phyloP scores from a whole-genome alignment of 164 flowering plant genomes.

The Magnolia kwangsiensis region DNA sequence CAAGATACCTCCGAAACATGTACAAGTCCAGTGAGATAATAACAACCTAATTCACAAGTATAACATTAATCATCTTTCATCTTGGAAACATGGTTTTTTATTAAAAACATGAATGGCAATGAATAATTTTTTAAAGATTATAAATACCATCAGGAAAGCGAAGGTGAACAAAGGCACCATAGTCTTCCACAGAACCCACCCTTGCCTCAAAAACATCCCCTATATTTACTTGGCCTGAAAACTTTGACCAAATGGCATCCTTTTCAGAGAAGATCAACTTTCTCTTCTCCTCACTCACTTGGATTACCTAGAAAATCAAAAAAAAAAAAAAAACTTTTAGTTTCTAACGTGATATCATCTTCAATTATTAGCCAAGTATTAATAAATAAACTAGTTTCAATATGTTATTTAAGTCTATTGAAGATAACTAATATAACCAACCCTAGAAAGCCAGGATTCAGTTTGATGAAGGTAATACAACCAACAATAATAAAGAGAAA shows the following conservation, averaged over 20 bases:
- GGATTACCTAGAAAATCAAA: slow-evolving; percentile 46
- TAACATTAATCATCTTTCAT: slow-evolving; percentile 4
- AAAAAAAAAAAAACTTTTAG: too few relatives aligned
- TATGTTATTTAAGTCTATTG: background rate
- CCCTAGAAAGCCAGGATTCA: background rate
- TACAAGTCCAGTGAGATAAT: slow-evolving; percentile 86
- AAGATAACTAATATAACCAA: background rate
- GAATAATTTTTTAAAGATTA: background rate
- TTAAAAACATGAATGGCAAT: background rate
- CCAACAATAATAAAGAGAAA: background rate
- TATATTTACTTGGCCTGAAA: slow-evolving; percentile 43
- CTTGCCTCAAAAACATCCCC: slow-evolving; percentile 67
- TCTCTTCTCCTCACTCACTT: slow-evolving; percentile 55
- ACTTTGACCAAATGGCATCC: slow-evolving; percentile 66
- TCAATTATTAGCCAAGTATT: background rate
- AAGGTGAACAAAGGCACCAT: slow-evolving; percentile 86
- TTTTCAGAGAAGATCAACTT: slow-evolving; percentile 85
- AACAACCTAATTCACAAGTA: slow-evolving; percentile 47
- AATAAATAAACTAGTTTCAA: background rate
- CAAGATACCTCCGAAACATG: slow-evolving; percentile 95
- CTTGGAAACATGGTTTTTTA: background rate
- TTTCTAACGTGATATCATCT: background rate
- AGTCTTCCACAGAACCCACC: slow-evolving; percentile 80
- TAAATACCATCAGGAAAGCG: slow-evolving; percentile 78
- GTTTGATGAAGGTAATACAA: background rate